phyloP scores from a whole-genome alignment of 306 rosid species.

The Acacia melanoxylon region DNA sequence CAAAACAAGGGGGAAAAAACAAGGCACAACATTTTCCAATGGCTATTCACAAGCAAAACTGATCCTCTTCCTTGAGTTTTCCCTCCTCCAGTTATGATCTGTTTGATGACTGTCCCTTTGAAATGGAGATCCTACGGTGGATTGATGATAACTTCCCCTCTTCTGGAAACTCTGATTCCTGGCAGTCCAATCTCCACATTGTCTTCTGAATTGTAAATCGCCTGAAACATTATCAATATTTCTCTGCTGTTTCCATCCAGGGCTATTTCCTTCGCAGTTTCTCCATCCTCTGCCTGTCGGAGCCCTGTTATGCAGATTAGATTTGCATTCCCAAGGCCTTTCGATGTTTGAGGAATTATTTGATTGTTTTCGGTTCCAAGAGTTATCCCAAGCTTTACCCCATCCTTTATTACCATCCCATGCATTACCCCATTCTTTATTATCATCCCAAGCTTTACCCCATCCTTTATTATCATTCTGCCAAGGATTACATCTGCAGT shows the following conservation, averaged over 20 bases:
- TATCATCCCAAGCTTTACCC: slow-evolving; percentile 33
- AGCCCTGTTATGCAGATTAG: slow-evolving; percentile 35
- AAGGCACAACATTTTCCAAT: slow-evolving; percentile 8
- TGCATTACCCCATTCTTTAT: slow-evolving; percentile 44
- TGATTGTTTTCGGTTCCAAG: slow-evolving; percentile 41
- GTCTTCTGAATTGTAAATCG: slow-evolving; percentile 38
- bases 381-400: slow-evolving; percentile 37
- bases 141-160: slow-evolving; percentile 36
- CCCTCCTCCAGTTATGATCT: slow-evolving; percentile 46
- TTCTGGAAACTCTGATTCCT: slow-evolving; percentile 36
- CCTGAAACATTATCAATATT: slow-evolving; percentile 35
- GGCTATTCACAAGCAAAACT: slow-evolving; percentile 35
- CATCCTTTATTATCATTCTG: slow-evolving; percentile 39
- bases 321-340: slow-evolving; percentile 38
- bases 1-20: not conserved
- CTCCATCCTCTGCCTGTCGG: slow-evolving; percentile 42
- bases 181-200: slow-evolving; percentile 32
- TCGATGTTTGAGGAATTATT: slow-evolving; percentile 29
- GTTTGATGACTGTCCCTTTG: slow-evolving; percentile 45
- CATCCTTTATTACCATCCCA: slow-evolving; percentile 35
- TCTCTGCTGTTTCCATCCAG: slow-evolving; percentile 46
- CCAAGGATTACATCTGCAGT: slow-evolving; percentile 31
- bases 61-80: slow-evolving; percentile 43
- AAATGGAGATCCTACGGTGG: slow-evolving; percentile 37
- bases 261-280: slow-evolving; percentile 30